These are phyloP conservation scores for Hortiboletus campestris DNA, from an alignment of 768 basidiomycete genomes.

Conservation along the genomic window DNA sequence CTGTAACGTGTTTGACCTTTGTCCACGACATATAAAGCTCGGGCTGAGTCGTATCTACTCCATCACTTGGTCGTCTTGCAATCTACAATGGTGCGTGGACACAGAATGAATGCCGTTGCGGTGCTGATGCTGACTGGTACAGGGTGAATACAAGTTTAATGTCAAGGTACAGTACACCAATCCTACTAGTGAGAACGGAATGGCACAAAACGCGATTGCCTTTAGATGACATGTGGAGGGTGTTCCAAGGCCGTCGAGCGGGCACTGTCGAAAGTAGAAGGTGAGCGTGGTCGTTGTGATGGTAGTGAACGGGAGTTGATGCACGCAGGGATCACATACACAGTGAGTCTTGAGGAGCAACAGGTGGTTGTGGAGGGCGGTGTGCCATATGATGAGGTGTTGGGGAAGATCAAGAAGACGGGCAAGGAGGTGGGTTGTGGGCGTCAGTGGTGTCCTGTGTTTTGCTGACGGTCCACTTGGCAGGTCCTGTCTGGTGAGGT, in stretches of 20 bases:
- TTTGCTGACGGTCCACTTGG: neutral
- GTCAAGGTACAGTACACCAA: slow-evolving; percentile 59
- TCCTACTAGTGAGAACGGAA: neutral
- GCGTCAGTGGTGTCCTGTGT: neutral
- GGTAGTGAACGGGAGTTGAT: neutral
- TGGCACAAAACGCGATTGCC: neutral
- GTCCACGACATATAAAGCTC: slow-evolving; percentile 1
- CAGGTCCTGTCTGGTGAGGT: slow-evolving; percentile 49
- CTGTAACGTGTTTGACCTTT: neutral
- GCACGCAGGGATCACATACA: slow-evolving; percentile 38
- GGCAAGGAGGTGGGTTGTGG: slow-evolving; percentile 71
- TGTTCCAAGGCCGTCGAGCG: slow-evolving; percentile 82
- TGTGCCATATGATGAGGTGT: slow-evolving; percentile 60
- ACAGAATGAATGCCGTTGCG: neutral
- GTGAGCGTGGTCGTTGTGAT: slow-evolving; percentile 6
- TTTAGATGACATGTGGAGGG: slow-evolving; percentile 82
- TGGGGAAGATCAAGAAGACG: slow-evolving; percentile 83
- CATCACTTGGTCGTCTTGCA: neutral
- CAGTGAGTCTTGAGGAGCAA: slow-evolving; percentile 66
- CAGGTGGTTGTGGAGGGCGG: slow-evolving; percentile 66
- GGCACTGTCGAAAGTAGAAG: slow-evolving; percentile 65
- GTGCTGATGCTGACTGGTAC: slow-evolving; percentile 1
- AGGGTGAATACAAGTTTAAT: slow-evolving; percentile 64
- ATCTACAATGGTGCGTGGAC: slow-evolving; percentile 22
- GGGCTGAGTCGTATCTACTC: neutral